These are phyloP conservation scores for baker's yeast (Saccharomyces cerevisiae) DNA, from an alignment of 805 yeast genomes.

Conservation along the genomic window DNA sequence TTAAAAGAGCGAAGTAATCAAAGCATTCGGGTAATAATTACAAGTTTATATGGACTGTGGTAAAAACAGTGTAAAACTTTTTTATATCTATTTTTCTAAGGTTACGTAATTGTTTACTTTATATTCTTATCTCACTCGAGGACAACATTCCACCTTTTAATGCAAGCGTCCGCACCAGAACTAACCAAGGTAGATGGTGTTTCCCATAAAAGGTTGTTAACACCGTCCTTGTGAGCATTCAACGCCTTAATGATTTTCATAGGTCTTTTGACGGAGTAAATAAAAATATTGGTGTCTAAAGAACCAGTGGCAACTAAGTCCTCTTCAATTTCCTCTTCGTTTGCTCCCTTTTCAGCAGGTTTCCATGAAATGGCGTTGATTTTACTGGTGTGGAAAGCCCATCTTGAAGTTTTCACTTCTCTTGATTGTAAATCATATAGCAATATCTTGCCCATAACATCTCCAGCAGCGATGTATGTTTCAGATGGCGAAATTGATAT, in stretches of 20 bases:
- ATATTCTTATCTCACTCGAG: constrained; percentile 6
- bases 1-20: not conserved
- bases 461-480: constrained; percentile 72
- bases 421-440: constrained; percentile 51
- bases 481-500: constrained; percentile 67
- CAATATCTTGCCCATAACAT: constrained; percentile 76
- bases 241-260: constrained; percentile 62
- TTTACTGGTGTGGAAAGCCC: constrained; percentile 91
- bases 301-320: constrained; percentile 72
- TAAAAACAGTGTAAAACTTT: not conserved
- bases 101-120: not conserved
- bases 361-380: constrained; percentile 74
- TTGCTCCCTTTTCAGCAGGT: constrained; percentile 10
- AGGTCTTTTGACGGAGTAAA: constrained; percentile 75
- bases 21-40: not conserved
- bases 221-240: constrained; percentile 87
- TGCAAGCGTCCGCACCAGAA: constrained; percentile 74
- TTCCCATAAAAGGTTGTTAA: constrained; percentile 66
- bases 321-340: constrained; percentile 47
- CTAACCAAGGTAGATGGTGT: constrained; percentile 42
- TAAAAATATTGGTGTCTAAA: constrained; percentile 69
- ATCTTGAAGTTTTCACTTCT: constrained; percentile 66
- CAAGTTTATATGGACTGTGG: not conserved
- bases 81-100: not conserved
- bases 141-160: constrained; percentile 58